Base-by-base conservation (phyloP, 345 rosid species). In the Bretschneidera sinensis region DNA sequence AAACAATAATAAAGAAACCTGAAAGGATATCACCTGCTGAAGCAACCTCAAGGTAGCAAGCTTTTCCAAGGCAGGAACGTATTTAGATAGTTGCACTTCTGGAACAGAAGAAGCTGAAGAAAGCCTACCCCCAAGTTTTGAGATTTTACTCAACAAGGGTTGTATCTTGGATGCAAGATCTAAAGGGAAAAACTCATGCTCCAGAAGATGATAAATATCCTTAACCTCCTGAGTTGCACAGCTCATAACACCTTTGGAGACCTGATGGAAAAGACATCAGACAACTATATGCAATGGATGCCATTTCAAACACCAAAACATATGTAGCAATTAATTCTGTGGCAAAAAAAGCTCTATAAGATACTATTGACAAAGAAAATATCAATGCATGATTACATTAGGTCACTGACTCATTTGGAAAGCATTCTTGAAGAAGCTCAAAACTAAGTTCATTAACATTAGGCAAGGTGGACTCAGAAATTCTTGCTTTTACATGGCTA, bases 181-280 rank as follows among this genome's bases (percentile, higher is more conserved):
- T 24, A 91, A 71, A 11, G 97, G 96, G 43, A 83, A 81, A 75
- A 87, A 88, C 51, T 91, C 98, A 58, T 88, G 87, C 81, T 95
- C 99, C 63, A 95, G 68, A 63, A 91, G 79, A 80, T 87, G 80
- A 76, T 85, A 91, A 43, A 95, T 88, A 71, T 95, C 99, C 70
- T 95, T 95, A 24, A 88, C 98, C 74, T 95, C 99, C 74, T 84
- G 99, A n/a, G 83, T 83, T 3, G 85, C 98, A 83, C 96, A 95
- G 72, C 88, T 87, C 70, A 91, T 66, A 18, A 91, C 97, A 63
- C 99, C 99, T 72, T 84, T 91, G 22, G 88, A 75, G 17, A 85
- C 94, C 99, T 95, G 62, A 64, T 51, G 34, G 22, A 50, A 71
- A 7, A 18, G 7, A 60, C 48, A 59, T 17, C 23, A 57, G 17